Evolutionary conservation across 2,329 filamentous ascomycete genomes (phyloP), one percentile per base, ranked within the genome.

Genomic region (Penicillium sp.): DNA sequence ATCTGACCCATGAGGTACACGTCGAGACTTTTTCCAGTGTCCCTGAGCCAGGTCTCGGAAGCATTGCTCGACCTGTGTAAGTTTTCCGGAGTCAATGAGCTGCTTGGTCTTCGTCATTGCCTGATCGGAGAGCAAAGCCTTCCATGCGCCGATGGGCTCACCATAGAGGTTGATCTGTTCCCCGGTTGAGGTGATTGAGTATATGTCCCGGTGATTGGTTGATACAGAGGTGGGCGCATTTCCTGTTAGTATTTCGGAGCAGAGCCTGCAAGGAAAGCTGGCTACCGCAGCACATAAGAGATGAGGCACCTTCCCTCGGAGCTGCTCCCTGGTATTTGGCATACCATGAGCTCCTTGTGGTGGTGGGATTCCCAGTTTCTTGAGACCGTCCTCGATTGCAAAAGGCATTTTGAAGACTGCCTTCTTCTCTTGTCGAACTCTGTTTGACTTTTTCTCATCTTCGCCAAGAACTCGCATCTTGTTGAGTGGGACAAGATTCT

Each of bases 21-120:
- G 54, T 45, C 1, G 54, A 20, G 24, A 42, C 52, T 21, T 50
- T 46, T 12, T 45, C 46, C 21, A 40, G 13, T 24, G 48, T 46
- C 62, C 62, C 64, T 29, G 55, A 24, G 3, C 63, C 56, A 68
- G 32, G 5, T 59, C 53, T 12, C 37, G 45, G n/a, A 67, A 53
- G 12, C 52, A 58, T 9, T 45, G 30, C 20, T 53, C 54, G 2
- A 63, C 43, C 2, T 21, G 37, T n/a, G 30, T 26, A n/a, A 53
- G 49, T 43, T 48, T 49, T 1, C 15, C 12, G 12, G 3, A 32
- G n/a, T 29, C 2, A 37, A 17, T 29, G 13, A 59, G 20, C 15
- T 34, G 52, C 17, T 51, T 55, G 3, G 49, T 12, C 27, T 37
- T 54, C 1, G 39, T 54, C 9, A 60, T 51, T n/a, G 60, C 60